Evolutionary conservation across 2,329 filamentous ascomycete species (phyloP).

Genomic region (Domatiomyces globalis): DNA sequence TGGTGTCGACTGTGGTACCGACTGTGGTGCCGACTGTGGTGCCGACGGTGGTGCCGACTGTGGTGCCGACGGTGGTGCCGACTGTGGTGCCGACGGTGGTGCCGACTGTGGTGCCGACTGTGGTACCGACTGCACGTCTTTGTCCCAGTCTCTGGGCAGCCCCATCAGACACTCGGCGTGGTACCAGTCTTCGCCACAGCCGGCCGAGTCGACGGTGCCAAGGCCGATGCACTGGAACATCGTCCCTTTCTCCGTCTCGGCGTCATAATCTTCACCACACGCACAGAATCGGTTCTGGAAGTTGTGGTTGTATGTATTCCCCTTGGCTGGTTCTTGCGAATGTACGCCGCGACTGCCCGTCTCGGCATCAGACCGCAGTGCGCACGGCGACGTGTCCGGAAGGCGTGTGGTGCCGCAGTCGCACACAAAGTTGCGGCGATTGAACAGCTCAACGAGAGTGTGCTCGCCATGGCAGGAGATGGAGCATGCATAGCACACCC

Average conservation of each 20-base stretch:
- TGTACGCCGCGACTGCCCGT: conserved; percentile 70
- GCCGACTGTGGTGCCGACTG: conserved; percentile 19
- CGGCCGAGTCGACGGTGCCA: conserved; percentile 63
- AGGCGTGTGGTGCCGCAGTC: conserved; percentile 86
- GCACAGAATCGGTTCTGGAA: conserved; percentile 87
- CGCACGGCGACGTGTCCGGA: conserved; percentile 56
- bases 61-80: conserved; percentile 19
- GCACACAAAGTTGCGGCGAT: conserved; percentile 88
- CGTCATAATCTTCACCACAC: conserved; percentile 76
- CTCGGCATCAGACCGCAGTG: conserved; percentile 54
- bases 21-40: conserved; percentile 16
- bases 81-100: too few species aligned
- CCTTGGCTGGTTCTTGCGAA: conserved; percentile 55
- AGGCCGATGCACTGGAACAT: conserved; percentile 96
- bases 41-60: conserved; percentile 19
- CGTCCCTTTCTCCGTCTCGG: conserved; percentile 78
- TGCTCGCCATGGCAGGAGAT: conserved; percentile 95
- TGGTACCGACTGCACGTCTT: conserved; percentile 30
- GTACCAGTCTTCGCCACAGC: conserved; percentile 96
- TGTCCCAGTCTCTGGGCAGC: conserved; percentile 57
- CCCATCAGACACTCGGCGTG: conserved; percentile 86
- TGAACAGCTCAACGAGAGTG: conserved; percentile 85
- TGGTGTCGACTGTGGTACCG: too few species aligned
- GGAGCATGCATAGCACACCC: conserved; percentile 91
- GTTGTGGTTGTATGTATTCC: conserved; percentile 91